phyloP scores from a whole-genome alignment of 2,329 filamentous ascomycete genomes.

The Botrytis fabae region DNA sequence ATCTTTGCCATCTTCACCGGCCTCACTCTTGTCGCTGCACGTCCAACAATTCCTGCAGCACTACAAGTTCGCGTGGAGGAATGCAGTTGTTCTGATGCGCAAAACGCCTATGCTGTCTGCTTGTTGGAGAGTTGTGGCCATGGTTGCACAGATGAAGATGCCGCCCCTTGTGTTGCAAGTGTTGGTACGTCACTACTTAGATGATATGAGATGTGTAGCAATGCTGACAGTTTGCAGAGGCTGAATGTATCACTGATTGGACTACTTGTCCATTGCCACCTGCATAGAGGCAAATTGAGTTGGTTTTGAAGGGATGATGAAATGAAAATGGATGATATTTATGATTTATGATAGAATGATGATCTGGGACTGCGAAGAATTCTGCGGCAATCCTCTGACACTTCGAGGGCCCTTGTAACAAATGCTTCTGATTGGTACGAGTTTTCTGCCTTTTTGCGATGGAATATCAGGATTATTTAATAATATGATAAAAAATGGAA shows the following conservation, averaged over 20 bases:
- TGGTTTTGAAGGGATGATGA: background rate
- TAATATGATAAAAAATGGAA: background rate
- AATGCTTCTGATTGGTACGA: background rate
- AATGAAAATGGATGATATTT: background rate
- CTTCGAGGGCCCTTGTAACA: background rate
- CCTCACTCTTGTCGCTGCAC: constrained; percentile 8
- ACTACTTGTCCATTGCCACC: constrained; percentile 3
- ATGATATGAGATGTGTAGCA: background rate
- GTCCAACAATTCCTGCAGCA: background rate
- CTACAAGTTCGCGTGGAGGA: constrained; percentile 1
- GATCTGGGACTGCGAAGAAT: background rate
- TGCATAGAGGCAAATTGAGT: background rate
- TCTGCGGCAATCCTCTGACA: background rate
- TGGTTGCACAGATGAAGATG: constrained; percentile 7
- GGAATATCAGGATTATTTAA: background rate
- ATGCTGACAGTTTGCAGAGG: constrained; percentile 1
- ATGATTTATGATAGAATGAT: background rate
- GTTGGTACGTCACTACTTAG: constrained; percentile 1
- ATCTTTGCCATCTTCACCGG: background rate
- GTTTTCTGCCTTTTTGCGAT: background rate
- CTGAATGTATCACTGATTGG: constrained; percentile 12
- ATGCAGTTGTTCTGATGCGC: constrained; percentile 17
- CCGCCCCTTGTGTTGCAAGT: constrained; percentile 5
- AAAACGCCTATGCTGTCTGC: constrained; percentile 11
- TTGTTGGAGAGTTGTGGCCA: constrained; percentile 12